Percentiles rank a stretch among this genome's conserved stretches.
Evolutionary conservation across 2,329 filamentous ascomycete species (phyloP).

Genomic region (Fusarium sp.): DNA sequence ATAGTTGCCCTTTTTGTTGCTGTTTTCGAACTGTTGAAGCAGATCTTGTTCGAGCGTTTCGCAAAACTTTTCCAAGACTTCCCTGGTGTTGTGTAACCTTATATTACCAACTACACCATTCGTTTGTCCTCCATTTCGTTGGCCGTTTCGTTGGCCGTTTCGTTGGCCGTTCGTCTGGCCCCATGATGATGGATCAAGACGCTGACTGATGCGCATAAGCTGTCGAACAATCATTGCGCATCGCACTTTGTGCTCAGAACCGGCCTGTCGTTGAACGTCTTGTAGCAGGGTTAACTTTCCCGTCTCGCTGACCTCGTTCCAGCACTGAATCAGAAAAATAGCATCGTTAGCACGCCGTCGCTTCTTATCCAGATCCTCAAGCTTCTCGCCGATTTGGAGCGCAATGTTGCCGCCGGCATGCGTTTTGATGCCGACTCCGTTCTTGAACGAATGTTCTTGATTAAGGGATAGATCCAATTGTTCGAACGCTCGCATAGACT

Average conservation of each 20-base stretch:
- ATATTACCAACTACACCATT: constrained; percentile 58
- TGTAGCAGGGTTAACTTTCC: constrained; percentile 90
- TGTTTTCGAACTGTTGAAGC: constrained; percentile 96
- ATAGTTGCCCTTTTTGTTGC: constrained; percentile 94
- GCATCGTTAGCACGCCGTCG: constrained; percentile 90
- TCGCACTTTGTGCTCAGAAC: constrained; percentile 90
- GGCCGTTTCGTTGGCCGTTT: constrained; percentile 66
- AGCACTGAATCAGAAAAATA: constrained; percentile 95
- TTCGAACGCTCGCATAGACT: constrained; percentile 93
- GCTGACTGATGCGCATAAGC: constrained; percentile 91
- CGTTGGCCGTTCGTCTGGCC: constrained; percentile 68
- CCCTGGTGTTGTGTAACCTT: constrained; percentile 76
- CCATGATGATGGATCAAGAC: constrained; percentile 84
- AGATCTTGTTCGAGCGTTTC: constrained; percentile 96
- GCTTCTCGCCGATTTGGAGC: constrained; percentile 91
- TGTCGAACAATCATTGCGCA: constrained; percentile 95
- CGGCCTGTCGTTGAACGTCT: constrained; percentile 85
- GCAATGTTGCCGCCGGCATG: constrained; percentile 85
- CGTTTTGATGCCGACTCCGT: constrained; percentile 51
- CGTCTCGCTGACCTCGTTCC: constrained; percentile 92
- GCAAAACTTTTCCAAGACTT: constrained; percentile 95
- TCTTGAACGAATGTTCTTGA: constrained; percentile 59
- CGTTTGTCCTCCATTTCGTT: constrained; percentile 59
- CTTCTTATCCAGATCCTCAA: constrained; percentile 96
- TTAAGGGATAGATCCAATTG: constrained; percentile 87